Evolutionary conservation across 352 stramenopile species (phyloP), one percentile per base, ranked within the genome.

Genomic region (Pythium sp.): DNA sequence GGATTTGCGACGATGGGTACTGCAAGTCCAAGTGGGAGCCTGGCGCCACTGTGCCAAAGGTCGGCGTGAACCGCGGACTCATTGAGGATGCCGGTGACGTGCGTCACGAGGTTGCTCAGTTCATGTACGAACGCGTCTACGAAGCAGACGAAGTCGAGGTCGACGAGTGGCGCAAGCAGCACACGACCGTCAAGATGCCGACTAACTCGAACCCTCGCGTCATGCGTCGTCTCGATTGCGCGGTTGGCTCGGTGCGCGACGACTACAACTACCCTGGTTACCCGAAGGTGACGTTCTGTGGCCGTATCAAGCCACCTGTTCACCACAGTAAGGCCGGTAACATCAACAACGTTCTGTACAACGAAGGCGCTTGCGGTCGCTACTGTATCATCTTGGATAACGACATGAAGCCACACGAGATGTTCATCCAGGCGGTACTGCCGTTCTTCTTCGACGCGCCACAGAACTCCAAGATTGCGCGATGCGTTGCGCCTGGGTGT

Each of bases 291-390:
- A 88, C 81, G 41, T 91, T 89, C 58, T 72, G 83, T 0, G 80
- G 82, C 18, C 80, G 82, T 47, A 87, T 91, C 74, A 91, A 89
- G 63, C 81, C 82, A 15, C 81, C 78, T 38, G 78, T 89, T 11
- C 85, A 93, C 70, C 85, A 93, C 74, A 82, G 72, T 34, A 93
- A 93, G 67, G 85, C 85, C 18, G 85, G 83, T 11, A 93, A 93
- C 74, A 90, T 91, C 67, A 93, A 93, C 79, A 92, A 93, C 58
- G 81, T 89, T 43, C 71, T 93, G 6, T 90, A 92, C 78, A 91
- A 93, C 58, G 85, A 93, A 72, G 80, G 81, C n/a, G 81, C 82
- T 14, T 79, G 67, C 49, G 83, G 82, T 9, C 81, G 82, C 24
- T 91, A 92, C 66, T 81, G 79, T 30, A 86, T 93, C 55, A 93